These are phyloP conservation scores for Hibiscus tridactylites DNA, from an alignment of 345 rosid genomes.

Conservation along the genomic window DNA sequence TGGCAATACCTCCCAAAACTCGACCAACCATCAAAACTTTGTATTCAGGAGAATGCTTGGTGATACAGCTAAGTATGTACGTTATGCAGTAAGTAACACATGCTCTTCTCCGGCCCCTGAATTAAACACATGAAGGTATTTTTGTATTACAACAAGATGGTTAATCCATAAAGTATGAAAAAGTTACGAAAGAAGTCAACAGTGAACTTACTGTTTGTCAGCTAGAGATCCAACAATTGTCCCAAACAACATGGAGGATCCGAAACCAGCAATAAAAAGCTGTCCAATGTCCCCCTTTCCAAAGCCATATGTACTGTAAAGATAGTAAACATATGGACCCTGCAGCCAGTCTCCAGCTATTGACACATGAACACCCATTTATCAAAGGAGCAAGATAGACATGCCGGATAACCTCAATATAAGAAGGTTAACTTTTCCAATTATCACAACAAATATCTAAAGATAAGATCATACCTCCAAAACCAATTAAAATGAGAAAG, in stretches of 20 bases:
- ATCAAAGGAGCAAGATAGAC: constrained; percentile 2
- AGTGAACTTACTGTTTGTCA: constrained; percentile 69
- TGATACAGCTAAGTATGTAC: constrained; percentile 80
- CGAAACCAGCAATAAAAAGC: constrained; percentile 96
- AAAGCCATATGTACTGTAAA: constrained; percentile 75
- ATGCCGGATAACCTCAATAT: not conserved
- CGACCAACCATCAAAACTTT: constrained; percentile 90
- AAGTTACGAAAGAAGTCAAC: constrained; percentile 4
- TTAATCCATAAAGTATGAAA: constrained; percentile 1
- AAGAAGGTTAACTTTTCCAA: not conserved
- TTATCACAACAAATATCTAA: not conserved
- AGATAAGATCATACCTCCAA: not conserved
- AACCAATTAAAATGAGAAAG: not conserved
- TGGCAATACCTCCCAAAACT: constrained; percentile 90
- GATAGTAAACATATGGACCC: constrained; percentile 95
- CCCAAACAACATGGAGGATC: constrained; percentile 93
- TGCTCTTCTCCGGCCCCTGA: constrained; percentile 97
- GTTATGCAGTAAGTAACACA: constrained; percentile 77
- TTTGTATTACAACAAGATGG: not conserved
- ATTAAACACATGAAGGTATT: constrained; percentile 9
- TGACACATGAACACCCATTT: constrained; percentile 20
- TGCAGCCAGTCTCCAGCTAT: constrained; percentile 99
- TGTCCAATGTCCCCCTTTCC: constrained; percentile 90
- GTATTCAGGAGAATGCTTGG: constrained; percentile 93
- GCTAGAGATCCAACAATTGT: constrained; percentile 97